These are phyloP conservation scores for Puya raimondii DNA, from an alignment of 176 grass and related monocot genomes.

Conservation along the genomic window DNA sequence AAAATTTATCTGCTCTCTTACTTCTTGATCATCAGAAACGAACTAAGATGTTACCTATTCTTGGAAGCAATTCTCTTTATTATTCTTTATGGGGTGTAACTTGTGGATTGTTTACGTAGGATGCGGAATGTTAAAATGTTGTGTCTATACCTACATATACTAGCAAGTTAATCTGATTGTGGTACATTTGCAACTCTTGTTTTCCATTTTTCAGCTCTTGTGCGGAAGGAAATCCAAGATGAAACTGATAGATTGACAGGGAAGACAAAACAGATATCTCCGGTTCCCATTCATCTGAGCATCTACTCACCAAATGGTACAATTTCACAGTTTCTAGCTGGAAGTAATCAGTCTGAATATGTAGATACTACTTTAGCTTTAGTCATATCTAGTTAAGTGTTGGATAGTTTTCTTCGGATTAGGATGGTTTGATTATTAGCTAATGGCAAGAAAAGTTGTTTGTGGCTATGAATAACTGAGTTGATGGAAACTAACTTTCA, in stretches of 20 bases:
- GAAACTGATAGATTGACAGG: conserved; percentile 82
- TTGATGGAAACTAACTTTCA: too few relatives aligned
- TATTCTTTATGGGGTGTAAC: too few relatives aligned
- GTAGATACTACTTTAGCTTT: background rate
- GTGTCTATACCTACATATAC: too few relatives aligned
- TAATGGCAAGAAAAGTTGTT: background rate
- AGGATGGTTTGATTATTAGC: background rate
- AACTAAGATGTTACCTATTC: too few relatives aligned
- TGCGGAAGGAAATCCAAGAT: conserved; percentile 89
- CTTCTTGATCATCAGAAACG: too few relatives aligned
- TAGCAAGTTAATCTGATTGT: background rate
- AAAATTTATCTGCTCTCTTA: too few relatives aligned
- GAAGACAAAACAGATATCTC: conserved; percentile 81
- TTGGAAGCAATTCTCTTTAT: too few relatives aligned
- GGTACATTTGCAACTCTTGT: background rate
- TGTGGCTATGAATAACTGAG: too few relatives aligned
- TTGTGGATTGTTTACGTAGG: too few relatives aligned
- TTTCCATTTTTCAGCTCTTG: conserved; percentile 48
- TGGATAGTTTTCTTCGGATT: background rate
- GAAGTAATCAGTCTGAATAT: too few relatives aligned
- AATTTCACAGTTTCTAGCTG: background rate
- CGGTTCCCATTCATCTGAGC: conserved; percentile 97
- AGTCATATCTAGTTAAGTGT: too few relatives aligned
- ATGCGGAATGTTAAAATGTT: too few relatives aligned
- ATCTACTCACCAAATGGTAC: conserved; percentile 85